Conservation (phyloP, 1,284 basidiomycete genomes). For the Melampsora americana region DNA sequence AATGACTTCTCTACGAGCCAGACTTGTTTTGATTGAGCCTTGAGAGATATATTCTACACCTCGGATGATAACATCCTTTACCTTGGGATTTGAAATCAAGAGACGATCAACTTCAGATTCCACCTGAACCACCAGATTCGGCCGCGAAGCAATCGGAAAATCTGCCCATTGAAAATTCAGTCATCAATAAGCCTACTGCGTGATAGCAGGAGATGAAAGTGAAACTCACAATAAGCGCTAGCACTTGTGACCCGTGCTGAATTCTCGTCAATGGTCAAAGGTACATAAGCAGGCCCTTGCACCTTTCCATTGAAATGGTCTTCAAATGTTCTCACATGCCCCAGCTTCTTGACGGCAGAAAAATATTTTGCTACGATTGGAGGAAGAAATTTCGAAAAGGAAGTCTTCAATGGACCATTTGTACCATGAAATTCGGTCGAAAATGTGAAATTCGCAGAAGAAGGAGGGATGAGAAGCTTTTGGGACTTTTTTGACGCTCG, state of each 20-base stretch:
- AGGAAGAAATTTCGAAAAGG: constrained; percentile 36
- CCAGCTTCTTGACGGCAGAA: background rate
- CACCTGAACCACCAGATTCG: constrained; percentile 24
- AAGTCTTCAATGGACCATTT: constrained; percentile 15
- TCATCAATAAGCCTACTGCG: too few relatives aligned
- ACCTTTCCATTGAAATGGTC: constrained; percentile 23
- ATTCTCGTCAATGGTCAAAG: constrained; percentile 32
- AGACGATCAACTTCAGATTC: constrained; percentile 21
- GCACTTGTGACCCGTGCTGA: constrained; percentile 35
- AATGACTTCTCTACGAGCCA: constrained; percentile 47
- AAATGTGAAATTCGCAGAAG: background rate
- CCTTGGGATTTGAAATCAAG: constrained; percentile 5
- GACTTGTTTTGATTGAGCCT: constrained; percentile 24
- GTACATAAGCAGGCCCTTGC: constrained; percentile 19
- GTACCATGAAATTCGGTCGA: constrained; percentile 5
- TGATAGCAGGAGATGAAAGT: background rate
- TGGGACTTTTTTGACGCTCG: constrained; percentile 40
- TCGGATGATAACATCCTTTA: background rate
- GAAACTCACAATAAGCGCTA: constrained; percentile 37
- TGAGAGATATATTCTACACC: constrained; percentile 20
- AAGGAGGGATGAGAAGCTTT: constrained; percentile 18
- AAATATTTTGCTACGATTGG: constrained; percentile 34
- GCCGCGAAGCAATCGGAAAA: constrained; percentile 21
- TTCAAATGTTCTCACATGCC: background rate
- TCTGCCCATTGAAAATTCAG: background rate